phyloP scores from a whole-genome alignment of 2,329 filamentous ascomycete genomes.

The Penicillium sp. region DNA sequence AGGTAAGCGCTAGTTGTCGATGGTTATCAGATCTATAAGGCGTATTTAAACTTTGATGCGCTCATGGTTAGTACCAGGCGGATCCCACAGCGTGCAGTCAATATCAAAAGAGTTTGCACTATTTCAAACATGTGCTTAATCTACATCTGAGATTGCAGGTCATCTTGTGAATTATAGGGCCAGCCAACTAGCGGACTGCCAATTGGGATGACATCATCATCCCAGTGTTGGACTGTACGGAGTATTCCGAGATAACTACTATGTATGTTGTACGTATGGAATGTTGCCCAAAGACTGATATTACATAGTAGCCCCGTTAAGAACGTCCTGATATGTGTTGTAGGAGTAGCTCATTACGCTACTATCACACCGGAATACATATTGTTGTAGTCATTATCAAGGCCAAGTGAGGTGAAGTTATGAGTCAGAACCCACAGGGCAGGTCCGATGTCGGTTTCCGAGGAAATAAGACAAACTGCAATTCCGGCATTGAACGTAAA shows the following conservation, averaged over 20 bases:
- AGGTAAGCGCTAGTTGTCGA: no score
- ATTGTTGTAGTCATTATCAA: not conserved
- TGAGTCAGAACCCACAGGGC: conserved; percentile 8
- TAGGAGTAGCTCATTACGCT: not conserved
- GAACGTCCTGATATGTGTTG: no score
- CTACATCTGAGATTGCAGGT: not conserved
- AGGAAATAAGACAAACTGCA: not conserved
- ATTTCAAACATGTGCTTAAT: not conserved
- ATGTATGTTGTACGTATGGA: no score
- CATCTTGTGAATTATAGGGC: not conserved
- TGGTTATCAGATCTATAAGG: no score
- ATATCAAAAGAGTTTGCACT: no score
- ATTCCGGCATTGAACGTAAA: not conserved
- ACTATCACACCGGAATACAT: not conserved
- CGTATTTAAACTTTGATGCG: no score
- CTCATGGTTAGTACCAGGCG: no score
- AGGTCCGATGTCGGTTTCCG: conserved; percentile 8
- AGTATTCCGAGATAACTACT: no score
- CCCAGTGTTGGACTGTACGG: not conserved
- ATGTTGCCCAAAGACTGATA: no score
- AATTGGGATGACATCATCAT: not conserved
- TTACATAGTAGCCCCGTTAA: no score
- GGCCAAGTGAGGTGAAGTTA: not conserved
- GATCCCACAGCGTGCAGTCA: no score
- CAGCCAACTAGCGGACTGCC: not conserved